Evolutionary conservation across 345 rosid genomes (phyloP).

Genomic region (Psidium guajava): DNA sequence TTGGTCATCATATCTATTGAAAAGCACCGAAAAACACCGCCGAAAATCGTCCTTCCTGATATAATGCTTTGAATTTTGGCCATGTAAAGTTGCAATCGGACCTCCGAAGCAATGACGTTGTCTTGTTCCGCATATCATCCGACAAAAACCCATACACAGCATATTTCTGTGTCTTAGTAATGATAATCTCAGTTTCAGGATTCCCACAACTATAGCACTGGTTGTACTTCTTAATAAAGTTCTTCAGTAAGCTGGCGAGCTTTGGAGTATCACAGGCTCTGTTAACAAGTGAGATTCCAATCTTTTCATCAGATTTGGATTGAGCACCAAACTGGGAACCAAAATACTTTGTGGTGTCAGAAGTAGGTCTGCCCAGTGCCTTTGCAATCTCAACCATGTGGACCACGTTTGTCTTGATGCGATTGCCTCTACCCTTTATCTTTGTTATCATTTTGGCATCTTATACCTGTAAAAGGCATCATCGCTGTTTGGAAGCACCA

Average conservation of each 20-base stretch:
- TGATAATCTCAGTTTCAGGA: constrained; percentile 72
- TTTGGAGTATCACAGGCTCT: constrained; percentile 71
- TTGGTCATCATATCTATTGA: too few species aligned
- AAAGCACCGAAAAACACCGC: too few species aligned
- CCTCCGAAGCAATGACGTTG: too few species aligned
- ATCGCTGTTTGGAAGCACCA: constrained; percentile 72
- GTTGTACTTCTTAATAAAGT: constrained; percentile 78
- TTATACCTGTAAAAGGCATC: constrained; percentile 97
- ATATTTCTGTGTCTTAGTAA: constrained; percentile 68
- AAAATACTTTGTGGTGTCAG: too few species aligned
- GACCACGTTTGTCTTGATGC: constrained; percentile 81
- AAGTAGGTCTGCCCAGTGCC: constrained; percentile 77
- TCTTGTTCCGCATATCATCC: constrained; percentile 80
- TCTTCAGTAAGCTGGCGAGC: constrained; percentile 68
- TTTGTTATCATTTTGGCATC: constrained; percentile 91
- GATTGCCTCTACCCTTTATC: constrained; percentile 88
- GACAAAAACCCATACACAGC: constrained; percentile 82
- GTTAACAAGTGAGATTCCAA: constrained; percentile 72
- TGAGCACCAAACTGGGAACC: constrained; percentile 93
- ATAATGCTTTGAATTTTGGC: too few species aligned
- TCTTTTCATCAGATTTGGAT: constrained; percentile 80
- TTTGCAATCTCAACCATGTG: constrained; percentile 95
- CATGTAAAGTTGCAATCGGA: too few species aligned
- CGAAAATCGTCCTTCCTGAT: too few species aligned
- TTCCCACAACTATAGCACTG: constrained; percentile 93